Conservation (phyloP, 164 flowering plant genomes). For the Tinospora cordifolia region DNA sequence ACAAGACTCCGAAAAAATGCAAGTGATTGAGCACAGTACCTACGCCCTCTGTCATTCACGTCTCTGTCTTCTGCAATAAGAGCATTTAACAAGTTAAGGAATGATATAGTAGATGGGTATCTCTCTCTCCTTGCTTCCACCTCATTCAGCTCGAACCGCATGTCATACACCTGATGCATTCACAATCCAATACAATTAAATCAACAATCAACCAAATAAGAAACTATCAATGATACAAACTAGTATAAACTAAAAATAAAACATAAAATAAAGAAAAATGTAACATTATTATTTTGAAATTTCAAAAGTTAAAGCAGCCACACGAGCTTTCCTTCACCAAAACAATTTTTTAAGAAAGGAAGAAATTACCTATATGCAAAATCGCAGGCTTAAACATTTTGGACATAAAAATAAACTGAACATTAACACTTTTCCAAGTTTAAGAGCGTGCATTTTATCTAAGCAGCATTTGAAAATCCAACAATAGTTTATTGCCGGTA, state of each 20-base stretch:
- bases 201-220: not conserved
- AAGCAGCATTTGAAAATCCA: too few species aligned
- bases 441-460: too few species aligned
- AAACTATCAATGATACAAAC: not conserved
- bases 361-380: too few species aligned
- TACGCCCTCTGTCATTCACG: constrained; percentile 79
- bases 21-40: constrained; percentile 36
- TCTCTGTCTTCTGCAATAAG: constrained; percentile 83
- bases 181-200: constrained; percentile 9
- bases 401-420: too few species aligned
- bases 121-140: constrained; percentile 87
- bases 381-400: too few species aligned
- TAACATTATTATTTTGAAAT: not conserved
- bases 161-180: constrained; percentile 79
- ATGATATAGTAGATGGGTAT: constrained; percentile 94
- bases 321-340: not conserved
- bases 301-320: not conserved
- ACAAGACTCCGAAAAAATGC: not conserved
- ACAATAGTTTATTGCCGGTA: too few species aligned
- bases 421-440: too few species aligned
- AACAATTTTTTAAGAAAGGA: not conserved
- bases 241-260: not conserved
- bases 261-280: not conserved
- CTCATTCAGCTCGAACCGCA: constrained; percentile 94
- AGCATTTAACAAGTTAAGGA: constrained; percentile 80